phyloP scores from a whole-genome alignment of 305 asterid genomes.

The Stenogyne calaminthoides region DNA sequence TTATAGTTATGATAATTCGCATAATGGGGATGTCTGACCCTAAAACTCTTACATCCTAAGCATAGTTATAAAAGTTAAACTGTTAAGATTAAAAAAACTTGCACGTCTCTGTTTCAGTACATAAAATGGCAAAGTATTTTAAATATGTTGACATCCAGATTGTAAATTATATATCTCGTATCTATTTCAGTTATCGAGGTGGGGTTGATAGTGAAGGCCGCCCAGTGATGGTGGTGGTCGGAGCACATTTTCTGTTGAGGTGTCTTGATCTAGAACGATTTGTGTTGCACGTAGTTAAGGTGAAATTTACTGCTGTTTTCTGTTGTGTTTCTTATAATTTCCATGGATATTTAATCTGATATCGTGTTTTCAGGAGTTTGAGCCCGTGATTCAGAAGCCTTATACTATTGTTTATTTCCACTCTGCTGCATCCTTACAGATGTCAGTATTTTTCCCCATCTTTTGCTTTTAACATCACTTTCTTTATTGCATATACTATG shows the following conservation, averaged over 20 bases:
- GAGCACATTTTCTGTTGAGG: slow-evolving; percentile 93
- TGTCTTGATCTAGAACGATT: slow-evolving; percentile 95
- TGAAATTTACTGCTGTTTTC: slow-evolving; percentile 35
- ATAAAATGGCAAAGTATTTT: not conserved
- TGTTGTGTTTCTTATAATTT: slow-evolving; percentile 4
- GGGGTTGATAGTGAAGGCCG: slow-evolving; percentile 94
- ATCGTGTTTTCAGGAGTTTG: slow-evolving; percentile 76
- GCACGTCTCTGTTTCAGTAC: not conserved
- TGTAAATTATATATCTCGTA: not conserved
- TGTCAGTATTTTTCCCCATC: slow-evolving; percentile 51
- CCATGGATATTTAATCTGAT: not conserved
- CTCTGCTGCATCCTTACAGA: slow-evolving; percentile 90
- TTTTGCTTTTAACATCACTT: slow-evolving; percentile 6
- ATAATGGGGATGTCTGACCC: not conserved
- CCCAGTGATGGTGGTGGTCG: slow-evolving; percentile 94
- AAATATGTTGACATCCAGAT: not conserved
- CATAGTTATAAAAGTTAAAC: not conserved
- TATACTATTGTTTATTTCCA: slow-evolving; percentile 86
- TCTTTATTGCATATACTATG: not conserved
- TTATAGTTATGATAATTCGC: not conserved
- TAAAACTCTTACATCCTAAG: not conserved
- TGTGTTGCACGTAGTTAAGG: slow-evolving; percentile 83
- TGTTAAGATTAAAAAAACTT: not conserved
- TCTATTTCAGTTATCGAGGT: slow-evolving; percentile 79
- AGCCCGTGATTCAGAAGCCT: slow-evolving; percentile 96